Conservation (phyloP, 164 flowering plant species). For the Malania oleifera region DNA sequence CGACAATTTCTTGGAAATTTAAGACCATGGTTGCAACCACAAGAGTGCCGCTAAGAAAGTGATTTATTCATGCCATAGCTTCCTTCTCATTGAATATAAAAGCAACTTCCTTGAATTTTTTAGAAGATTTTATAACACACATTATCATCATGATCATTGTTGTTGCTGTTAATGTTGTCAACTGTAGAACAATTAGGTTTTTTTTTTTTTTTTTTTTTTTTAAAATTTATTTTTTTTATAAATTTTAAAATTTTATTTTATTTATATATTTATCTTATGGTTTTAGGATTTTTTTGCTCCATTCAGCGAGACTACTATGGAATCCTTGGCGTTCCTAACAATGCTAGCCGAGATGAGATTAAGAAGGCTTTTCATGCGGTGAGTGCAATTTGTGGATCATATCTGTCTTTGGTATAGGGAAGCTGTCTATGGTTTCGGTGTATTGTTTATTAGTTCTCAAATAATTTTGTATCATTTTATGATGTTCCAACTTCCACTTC, state of each 20-base stretch:
- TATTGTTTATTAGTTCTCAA: too few relatives aligned
- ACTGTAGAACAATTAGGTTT: too few relatives aligned
- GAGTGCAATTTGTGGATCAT: not conserved
- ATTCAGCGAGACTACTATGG: conserved; percentile 53
- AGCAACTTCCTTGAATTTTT: not conserved
- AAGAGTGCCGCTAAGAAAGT: conserved; percentile 13
- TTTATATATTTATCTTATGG: not conserved
- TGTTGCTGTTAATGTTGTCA: not conserved
- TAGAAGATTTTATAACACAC: not conserved
- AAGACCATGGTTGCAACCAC: conserved; percentile 11
- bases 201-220: too few relatives aligned
- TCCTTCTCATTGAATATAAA: not conserved
- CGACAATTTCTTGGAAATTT: too few relatives aligned
- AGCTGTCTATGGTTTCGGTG: not conserved
- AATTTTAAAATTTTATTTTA: not conserved
- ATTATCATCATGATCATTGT: not conserved
- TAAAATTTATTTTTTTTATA: not conserved
- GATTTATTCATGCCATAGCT: conserved; percentile 68
- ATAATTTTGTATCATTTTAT: too few relatives aligned
- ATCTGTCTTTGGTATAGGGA: not conserved
- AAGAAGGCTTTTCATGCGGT: conserved; percentile 84
- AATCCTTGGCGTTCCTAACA: conserved; percentile 60
- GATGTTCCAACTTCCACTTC: too few relatives aligned
- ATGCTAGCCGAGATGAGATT: conserved; percentile 72
- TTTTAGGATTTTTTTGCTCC: conserved; percentile 35